These are phyloP conservation scores for Aschersonia sp. DNA, from an alignment of 2,329 filamentous ascomycete genomes.

Conservation along the genomic window DNA sequence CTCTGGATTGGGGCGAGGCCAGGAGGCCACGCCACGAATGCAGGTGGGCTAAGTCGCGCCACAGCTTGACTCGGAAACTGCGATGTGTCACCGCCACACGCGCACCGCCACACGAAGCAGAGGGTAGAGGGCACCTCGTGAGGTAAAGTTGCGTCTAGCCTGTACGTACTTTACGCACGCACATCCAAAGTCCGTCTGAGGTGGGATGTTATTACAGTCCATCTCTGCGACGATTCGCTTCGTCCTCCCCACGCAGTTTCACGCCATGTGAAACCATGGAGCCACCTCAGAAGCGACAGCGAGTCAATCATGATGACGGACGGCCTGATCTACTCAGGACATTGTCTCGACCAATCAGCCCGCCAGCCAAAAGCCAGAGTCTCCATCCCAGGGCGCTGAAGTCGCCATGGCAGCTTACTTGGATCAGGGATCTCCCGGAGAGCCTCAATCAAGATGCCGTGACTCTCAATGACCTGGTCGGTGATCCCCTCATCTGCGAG, in stretches of 20 bases:
- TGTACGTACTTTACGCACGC: too few relatives aligned
- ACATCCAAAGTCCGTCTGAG: too few relatives aligned
- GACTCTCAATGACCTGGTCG: constrained; percentile 51
- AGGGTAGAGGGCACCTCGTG: not conserved
- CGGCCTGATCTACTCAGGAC: constrained; percentile 8
- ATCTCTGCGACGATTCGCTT: too few relatives aligned
- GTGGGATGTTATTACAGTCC: too few relatives aligned
- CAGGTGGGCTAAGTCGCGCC: not conserved
- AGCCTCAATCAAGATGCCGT: constrained; percentile 51
- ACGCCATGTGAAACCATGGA: constrained; percentile 12
- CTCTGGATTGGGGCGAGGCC: not conserved
- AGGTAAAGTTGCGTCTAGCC: too few relatives aligned
- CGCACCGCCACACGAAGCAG: not conserved
- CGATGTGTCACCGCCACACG: not conserved
- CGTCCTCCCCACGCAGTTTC: too few relatives aligned
- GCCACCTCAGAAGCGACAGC: constrained; percentile 15
- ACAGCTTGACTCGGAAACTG: not conserved
- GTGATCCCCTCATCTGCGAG: constrained; percentile 58
- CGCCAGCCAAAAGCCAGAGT: constrained; percentile 22
- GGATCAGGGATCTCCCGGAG: constrained; percentile 47
- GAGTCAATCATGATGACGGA: constrained; percentile 4
- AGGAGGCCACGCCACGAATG: not conserved
- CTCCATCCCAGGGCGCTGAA: constrained; percentile 14
- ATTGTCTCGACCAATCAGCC: constrained; percentile 28
- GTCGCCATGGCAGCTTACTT: constrained; percentile 61